A percentile compares a stretch with the other conserved stretches of the same genome.
Evolutionary conservation across 2,329 filamentous ascomycete genomes (phyloP).

Genomic region (Penicillium sp.): DNA sequence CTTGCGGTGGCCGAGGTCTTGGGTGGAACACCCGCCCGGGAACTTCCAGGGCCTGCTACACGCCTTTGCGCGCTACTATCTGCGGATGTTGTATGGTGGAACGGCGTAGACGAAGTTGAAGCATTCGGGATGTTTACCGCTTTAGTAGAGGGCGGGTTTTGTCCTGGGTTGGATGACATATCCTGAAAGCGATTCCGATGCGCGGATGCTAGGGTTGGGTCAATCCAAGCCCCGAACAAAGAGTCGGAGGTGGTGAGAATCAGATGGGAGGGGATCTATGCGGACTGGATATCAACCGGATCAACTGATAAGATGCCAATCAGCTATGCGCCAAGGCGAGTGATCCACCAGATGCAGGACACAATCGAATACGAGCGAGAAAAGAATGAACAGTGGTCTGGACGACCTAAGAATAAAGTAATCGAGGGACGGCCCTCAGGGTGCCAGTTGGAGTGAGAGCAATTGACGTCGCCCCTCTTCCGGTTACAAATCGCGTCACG

Average conservation of each 20-base stretch:
- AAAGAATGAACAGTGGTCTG: conserved; percentile 18
- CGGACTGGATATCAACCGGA: conserved; percentile 4
- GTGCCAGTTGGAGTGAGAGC: conserved; percentile 8
- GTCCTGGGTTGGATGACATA: conserved; percentile 46
- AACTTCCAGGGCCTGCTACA: conserved; percentile 42
- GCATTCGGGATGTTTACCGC: conserved; percentile 39
- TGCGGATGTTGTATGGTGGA: conserved; percentile 32
- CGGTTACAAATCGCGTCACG: conserved; percentile 13
- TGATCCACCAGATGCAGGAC: conserved; percentile 9
- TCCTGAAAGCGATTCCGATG: conserved; percentile 5
- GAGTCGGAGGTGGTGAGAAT: neutral
- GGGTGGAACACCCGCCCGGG: conserved; percentile 42
- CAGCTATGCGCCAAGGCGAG: conserved; percentile 3
- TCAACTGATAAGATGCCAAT: conserved; percentile 18
- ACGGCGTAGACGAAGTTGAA: conserved; percentile 34
- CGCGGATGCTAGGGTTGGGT: neutral
- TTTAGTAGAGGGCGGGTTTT: conserved; percentile 41
- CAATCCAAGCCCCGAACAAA: neutral
- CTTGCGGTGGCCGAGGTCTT: conserved; percentile 50
- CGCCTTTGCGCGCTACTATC: conserved; percentile 45
- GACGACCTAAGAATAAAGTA: conserved; percentile 25
- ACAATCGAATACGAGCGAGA: neutral
- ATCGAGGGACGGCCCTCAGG: conserved; percentile 18
- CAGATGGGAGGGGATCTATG: conserved; percentile 2
- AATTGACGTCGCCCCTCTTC: conserved; percentile 8